phyloP scores from a whole-genome alignment of 805 yeast species.

The Grigorovia humatica region DNA sequence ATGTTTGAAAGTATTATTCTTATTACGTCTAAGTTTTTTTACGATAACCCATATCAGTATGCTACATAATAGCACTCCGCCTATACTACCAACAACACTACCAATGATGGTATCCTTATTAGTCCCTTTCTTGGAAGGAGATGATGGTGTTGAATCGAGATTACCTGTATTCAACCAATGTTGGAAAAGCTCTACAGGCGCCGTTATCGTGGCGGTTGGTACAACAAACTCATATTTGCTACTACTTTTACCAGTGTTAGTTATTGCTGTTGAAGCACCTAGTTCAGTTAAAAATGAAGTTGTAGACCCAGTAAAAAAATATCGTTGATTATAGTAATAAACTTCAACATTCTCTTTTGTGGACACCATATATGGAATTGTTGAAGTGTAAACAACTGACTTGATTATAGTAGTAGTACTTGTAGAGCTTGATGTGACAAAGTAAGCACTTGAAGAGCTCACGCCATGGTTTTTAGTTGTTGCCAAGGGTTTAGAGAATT shows the following conservation, averaged over 20 bases:
- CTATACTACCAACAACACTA: conserved; percentile 24
- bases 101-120: conserved; percentile 20
- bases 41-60: conserved; percentile 15
- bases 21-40: conserved; percentile 7
- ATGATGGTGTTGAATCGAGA: background rate
- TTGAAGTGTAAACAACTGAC: background rate
- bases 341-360: background rate
- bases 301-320: conserved; percentile 12
- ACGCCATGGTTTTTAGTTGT: background rate
- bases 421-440: background rate
- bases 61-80: conserved; percentile 17
- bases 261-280: conserved; percentile 9
- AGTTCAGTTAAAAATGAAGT: conserved; percentile 15
- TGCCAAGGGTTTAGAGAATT: background rate
- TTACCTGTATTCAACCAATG: conserved; percentile 15
- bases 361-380: background rate
- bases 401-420: background rate
- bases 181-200: conserved; percentile 12
- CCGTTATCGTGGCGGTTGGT: conserved; percentile 7
- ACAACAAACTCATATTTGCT: background rate
- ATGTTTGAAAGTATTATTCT: background rate
- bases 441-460: background rate
- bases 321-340: conserved; percentile 12
- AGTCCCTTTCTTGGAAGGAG: background rate
- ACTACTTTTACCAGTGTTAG: background rate